A percentile compares a stretch with the other conserved stretches of the same genome.
phyloP scores from a whole-genome alignment of 2,329 filamentous ascomycete species.

The Exophiala spinifera region DNA sequence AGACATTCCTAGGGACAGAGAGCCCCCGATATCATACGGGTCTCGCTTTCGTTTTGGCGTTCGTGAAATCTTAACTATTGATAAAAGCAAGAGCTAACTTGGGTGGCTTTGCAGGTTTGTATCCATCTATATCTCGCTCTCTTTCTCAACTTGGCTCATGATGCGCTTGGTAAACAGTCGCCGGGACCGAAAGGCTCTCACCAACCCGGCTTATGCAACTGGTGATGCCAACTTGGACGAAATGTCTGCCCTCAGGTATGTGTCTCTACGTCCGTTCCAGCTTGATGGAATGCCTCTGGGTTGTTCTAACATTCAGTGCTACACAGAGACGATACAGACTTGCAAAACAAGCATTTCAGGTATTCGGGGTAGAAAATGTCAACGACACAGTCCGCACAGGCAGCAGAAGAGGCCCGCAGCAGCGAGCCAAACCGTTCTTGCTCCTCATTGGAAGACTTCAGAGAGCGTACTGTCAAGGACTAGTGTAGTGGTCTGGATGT shows the following conservation, averaged over 20 bases:
- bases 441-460: no score
- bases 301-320: neutral
- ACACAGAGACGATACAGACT: constrained; percentile 4
- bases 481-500: no score
- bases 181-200: constrained; percentile 6
- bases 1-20: constrained; percentile 34
- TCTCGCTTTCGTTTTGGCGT: constrained; percentile 7
- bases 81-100: neutral
- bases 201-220: constrained; percentile 6
- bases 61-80: neutral
- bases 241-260: constrained; percentile 9
- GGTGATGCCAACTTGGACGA: constrained; percentile 5
- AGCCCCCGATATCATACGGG: constrained; percentile 30
- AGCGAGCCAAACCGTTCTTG: no score
- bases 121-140: constrained; percentile 2
- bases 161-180: constrained; percentile 3
- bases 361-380: constrained; percentile 4
- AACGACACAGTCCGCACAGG: no score
- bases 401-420: no score
- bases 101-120: constrained; percentile 1
- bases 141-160: constrained; percentile 3
- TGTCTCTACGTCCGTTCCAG: neutral
- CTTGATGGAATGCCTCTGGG: neutral
- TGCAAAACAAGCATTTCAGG: constrained; percentile 10
- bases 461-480: no score